These are phyloP conservation scores for Penicillium polonicum DNA, from an alignment of 2,329 filamentous ascomycete species.

Conservation along the genomic window DNA sequence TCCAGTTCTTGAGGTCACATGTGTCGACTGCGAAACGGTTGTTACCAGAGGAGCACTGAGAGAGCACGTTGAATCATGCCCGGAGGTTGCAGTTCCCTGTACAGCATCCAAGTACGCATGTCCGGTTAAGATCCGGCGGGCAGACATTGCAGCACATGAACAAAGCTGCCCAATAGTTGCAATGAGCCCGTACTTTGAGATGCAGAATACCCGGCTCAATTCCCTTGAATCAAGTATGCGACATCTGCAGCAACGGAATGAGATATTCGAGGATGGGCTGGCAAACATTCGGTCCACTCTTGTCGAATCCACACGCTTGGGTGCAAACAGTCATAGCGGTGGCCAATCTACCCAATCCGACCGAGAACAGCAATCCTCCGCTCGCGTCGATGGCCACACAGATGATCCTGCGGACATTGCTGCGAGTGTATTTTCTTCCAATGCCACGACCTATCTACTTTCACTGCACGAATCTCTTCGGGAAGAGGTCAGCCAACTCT, in stretches of 20 bases:
- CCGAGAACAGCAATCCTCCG: slow-evolving; percentile 12
- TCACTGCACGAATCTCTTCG: slow-evolving; percentile 61
- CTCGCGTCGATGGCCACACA: slow-evolving; percentile 6
- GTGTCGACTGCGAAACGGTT: slow-evolving; percentile 38
- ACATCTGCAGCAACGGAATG: slow-evolving; percentile 48
- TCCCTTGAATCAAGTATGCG: slow-evolving; percentile 47
- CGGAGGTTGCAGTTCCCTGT: slow-evolving; percentile 39
- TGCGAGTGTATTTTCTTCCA: slow-evolving; percentile 35
- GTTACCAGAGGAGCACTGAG: slow-evolving; percentile 34
- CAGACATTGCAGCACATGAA: slow-evolving; percentile 45
- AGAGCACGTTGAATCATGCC: slow-evolving; percentile 40
- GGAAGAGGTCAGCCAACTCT: slow-evolving; percentile 57
- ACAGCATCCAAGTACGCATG: slow-evolving; percentile 47
- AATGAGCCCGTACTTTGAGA: slow-evolving; percentile 46
- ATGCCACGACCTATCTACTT: slow-evolving; percentile 57
- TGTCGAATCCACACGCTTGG: slow-evolving; percentile 31
- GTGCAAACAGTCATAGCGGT: neutral
- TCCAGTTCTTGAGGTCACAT: slow-evolving; percentile 36
- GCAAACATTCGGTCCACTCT: slow-evolving; percentile 43
- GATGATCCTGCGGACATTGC: slow-evolving; percentile 20
- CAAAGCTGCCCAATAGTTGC: slow-evolving; percentile 52
- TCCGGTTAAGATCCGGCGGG: slow-evolving; percentile 36
- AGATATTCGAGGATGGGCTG: slow-evolving; percentile 48
- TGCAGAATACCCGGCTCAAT: slow-evolving; percentile 44
- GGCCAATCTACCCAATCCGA: slow-evolving; percentile 14